phyloP scores from a whole-genome alignment of 225 moss, liverwort and hornwort species.

The Sphagnum contortum region DNA sequence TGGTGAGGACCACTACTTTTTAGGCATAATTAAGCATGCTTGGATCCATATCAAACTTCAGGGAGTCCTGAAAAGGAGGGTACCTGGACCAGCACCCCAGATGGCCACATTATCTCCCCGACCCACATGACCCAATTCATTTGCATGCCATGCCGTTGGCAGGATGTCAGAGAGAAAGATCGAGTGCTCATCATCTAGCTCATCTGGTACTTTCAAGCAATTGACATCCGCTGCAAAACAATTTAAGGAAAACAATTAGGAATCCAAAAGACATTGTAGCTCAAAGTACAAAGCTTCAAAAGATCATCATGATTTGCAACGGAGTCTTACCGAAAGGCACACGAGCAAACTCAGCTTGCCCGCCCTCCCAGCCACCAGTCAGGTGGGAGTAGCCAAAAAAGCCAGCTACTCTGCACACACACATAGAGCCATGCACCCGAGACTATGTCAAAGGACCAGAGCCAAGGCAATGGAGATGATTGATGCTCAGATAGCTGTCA shows the following conservation, averaged over 20 bases:
- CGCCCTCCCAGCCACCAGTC: slow-evolving; percentile 64
- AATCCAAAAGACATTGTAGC: no score
- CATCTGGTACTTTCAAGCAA: slow-evolving; percentile 33
- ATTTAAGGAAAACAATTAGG: no score
- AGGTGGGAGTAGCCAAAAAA: slow-evolving; percentile 73
- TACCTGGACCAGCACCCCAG: slow-evolving; percentile 59
- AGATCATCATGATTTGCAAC: no score
- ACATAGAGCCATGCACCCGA: no score
- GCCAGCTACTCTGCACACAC: slow-evolving; percentile 14
- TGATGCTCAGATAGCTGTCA: background rate
- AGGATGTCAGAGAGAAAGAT: slow-evolving; percentile 57
- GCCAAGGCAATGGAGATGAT: background rate
- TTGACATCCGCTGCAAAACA: slow-evolving; percentile 42
- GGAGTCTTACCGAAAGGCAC: slow-evolving; percentile 30
- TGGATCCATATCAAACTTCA: no score
- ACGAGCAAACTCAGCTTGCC: slow-evolving; percentile 62
- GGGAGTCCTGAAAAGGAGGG: no score
- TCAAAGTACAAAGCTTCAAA: no score
- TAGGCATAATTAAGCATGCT: no score
- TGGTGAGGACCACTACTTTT: no score
- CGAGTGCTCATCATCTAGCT: slow-evolving; percentile 46
- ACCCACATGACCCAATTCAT: slow-evolving; percentile 43
- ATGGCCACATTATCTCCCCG: slow-evolving; percentile 60
- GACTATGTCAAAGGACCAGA: slow-evolving; percentile 19
- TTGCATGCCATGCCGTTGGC: slow-evolving; percentile 60